Evolutionary conservation across 2,329 filamentous ascomycete species (phyloP), one percentile per base, ranked within the genome.

Genomic region (Polychaeton citri): DNA sequence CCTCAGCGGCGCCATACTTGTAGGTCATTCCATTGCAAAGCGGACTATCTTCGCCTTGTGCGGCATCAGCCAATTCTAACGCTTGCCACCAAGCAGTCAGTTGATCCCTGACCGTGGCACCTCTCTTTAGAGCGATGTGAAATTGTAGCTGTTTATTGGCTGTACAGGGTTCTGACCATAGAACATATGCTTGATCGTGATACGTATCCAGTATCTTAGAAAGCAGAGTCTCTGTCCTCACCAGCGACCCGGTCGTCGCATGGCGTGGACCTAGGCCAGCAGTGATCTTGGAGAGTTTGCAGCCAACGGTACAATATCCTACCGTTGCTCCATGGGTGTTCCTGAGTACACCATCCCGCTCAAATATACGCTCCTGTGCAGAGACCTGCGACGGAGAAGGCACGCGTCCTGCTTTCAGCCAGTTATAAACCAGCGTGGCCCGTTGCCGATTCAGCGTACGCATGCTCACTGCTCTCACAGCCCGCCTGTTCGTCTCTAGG

Each of bases 381-480:
- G 82, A 71, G 2, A 86, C 76, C 44, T 86, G 65, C 6, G 65
- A 59, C 0, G 85, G 86, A 0, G 68, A 68, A 3, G 83, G 65
- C 2, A 82, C 59, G 8, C 51, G 58, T 17, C 51, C 57, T 20
- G 51, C 43, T 5, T 50, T 52, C 9, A 71, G 44, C 4, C 79
- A 54, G 28, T 73, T 69, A 48, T 87, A 78, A 2, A 93, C 66
- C 15, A 95, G 75, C 33, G 79, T 83, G 2, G 86, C 82, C 21
- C 90, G 74, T 58, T 96, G 87, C 16, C 84, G 72, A 60, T 94
- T 96, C 21, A 96, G 66, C 5, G 75, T 83, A 26, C 73, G 72
- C 78, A 96, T 84, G 53, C 76, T 77, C 12, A 98, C 87, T 33
- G 81, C 71, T 42, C 79, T 71, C 4, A 98, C 88, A 30, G 86